Evolutionary conservation across 306 rosid species (phyloP).

Genomic region (Vigna angularis): DNA sequence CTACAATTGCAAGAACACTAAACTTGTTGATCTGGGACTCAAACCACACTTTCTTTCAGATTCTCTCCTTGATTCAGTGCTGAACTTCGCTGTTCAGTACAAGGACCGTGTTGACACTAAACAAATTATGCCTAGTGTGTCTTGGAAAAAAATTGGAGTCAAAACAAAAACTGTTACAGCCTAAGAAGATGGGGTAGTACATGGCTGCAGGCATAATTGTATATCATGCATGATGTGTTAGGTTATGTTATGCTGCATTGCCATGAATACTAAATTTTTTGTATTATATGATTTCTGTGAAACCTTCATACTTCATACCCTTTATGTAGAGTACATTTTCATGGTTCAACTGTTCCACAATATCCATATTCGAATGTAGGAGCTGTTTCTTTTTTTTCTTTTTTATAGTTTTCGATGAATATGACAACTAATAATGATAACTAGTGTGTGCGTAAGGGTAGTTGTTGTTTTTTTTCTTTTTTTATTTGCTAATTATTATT

Average conservation of each 20-base stretch:
- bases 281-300: constrained; percentile 21
- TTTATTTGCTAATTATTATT: too few relatives aligned
- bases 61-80: constrained; percentile 92
- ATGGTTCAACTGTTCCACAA: constrained; percentile 29
- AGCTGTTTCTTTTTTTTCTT: neutral
- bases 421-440: neutral
- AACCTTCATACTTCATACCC: constrained; percentile 8
- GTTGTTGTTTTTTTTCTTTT: too few relatives aligned
- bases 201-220: neutral
- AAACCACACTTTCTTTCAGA: constrained; percentile 91
- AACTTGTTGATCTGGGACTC: constrained; percentile 87
- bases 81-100: constrained; percentile 75
- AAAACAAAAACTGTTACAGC: constrained; percentile 73
- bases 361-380: constrained; percentile 8
- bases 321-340: constrained; percentile 35
- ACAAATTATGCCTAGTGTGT: constrained; percentile 95
- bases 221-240: constrained; percentile 22
- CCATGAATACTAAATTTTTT: neutral
- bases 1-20: constrained; percentile 95
- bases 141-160: constrained; percentile 85
- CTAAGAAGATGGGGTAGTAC: constrained; percentile 34
- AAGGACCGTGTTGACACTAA: constrained; percentile 85
- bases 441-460: too few relatives aligned
- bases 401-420: neutral
- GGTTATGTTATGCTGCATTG: constrained; percentile 36